These are phyloP conservation scores for Barnettozyma pratensis DNA, from an alignment of 805 yeast species.

Conservation along the genomic window DNA sequence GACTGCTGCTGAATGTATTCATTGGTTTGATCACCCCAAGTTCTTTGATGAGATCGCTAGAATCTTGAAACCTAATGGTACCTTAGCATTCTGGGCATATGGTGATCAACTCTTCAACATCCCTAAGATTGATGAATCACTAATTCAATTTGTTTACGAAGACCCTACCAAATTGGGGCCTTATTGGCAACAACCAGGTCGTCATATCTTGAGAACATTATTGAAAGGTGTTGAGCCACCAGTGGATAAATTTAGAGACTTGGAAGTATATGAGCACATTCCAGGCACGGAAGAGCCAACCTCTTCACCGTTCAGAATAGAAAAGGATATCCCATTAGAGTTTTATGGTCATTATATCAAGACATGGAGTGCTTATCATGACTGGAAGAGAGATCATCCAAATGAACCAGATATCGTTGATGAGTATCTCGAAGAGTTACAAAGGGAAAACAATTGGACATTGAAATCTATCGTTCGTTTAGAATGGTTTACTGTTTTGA, in stretches of 20 bases:
- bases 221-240: slow-evolving; percentile 42
- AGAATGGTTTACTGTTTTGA: slow-evolving; percentile 47
- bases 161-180: slow-evolving; percentile 50
- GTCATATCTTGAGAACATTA: slow-evolving; percentile 43
- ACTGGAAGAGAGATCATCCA: not conserved
- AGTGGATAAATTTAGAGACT: slow-evolving; percentile 34
- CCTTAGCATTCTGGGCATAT: slow-evolving; percentile 76
- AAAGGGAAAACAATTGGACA: slow-evolving; percentile 34
- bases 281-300: slow-evolving; percentile 14
- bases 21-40: slow-evolving; percentile 64
- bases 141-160: slow-evolving; percentile 45
- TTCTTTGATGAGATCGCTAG: slow-evolving; percentile 47
- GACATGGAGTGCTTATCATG: slow-evolving; percentile 1
- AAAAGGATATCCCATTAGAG: not conserved
- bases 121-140: slow-evolving; percentile 51
- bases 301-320: slow-evolving; percentile 2
- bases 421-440: not conserved
- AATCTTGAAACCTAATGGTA: slow-evolving; percentile 55
- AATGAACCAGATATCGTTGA: not conserved
- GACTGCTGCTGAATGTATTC: slow-evolving; percentile 82
- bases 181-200: slow-evolving; percentile 86
- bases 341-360: not conserved
- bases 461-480: slow-evolving; percentile 33
- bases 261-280: slow-evolving; percentile 28
- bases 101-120: slow-evolving; percentile 60